Evolutionary conservation across 1,284 basidiomycete genomes (phyloP).

Genomic region (Irpex rosettiformis): DNA sequence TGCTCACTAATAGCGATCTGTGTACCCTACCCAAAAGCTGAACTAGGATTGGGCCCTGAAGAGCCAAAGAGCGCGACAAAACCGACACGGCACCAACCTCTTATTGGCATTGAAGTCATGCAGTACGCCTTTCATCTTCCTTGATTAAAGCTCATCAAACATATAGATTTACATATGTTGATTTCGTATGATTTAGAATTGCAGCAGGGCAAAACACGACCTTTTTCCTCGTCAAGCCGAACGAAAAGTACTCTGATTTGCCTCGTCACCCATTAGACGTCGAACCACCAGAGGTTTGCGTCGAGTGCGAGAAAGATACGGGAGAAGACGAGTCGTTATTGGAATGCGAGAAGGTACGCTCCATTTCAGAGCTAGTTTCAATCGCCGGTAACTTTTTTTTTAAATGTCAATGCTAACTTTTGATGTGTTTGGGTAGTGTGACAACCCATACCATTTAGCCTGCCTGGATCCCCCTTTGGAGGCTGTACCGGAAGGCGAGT

Average conservation of each 20-base stretch:
- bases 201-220: conserved; percentile 86
- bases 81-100: conserved; percentile 68
- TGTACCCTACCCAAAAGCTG: conserved; percentile 42
- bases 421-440: too few species aligned
- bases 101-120: conserved; percentile 75
- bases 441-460: conserved; percentile 81
- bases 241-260: conserved; percentile 66
- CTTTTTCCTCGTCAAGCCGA: conserved; percentile 72
- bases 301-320: conserved; percentile 66
- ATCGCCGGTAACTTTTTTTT: too few species aligned
- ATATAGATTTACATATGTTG: not conserved
- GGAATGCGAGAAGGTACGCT: conserved; percentile 82
- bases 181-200: conserved; percentile 44
- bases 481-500: conserved; percentile 84
- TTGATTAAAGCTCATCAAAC: not conserved
- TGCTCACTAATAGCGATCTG: too few species aligned
- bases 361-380: conserved; percentile 1
- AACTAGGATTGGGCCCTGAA: conserved; percentile 79
- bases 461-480: conserved; percentile 80
- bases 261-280: conserved; percentile 74
- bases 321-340: conserved; percentile 66
- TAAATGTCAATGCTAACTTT: not conserved
- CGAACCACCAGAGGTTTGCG: conserved; percentile 66
- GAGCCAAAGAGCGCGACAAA: conserved; percentile 87
- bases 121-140: conserved; percentile 45